These are phyloP conservation scores for Rhodamnia argentea DNA, from an alignment of 345 rosid species.

Conservation along the genomic window DNA sequence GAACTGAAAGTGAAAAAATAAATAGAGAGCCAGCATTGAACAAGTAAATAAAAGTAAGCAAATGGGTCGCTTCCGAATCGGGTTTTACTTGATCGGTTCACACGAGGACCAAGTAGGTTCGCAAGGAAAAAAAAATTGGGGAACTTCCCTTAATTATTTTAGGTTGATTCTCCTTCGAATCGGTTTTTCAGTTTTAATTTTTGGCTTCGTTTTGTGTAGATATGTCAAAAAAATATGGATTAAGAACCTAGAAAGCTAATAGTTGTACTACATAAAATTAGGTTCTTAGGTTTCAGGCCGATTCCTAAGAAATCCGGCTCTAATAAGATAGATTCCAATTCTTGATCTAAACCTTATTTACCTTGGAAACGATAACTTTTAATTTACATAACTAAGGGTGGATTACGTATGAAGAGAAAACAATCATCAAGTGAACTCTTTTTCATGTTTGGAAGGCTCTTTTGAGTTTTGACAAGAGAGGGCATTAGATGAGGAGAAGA, in stretches of 20 bases:
- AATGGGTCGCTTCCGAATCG: neutral
- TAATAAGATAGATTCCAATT: neutral
- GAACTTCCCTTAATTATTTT: neutral
- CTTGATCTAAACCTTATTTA: neutral
- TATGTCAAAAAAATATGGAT: neutral
- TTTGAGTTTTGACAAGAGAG: neutral
- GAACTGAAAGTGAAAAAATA: neutral
- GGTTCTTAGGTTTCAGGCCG: neutral
- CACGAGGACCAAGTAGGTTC: neutral
- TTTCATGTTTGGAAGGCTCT: neutral
- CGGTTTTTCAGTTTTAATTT: neutral
- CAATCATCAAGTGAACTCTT: neutral
- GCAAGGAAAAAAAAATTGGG: neutral
- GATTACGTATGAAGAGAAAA: neutral
- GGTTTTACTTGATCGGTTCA: accelerated
- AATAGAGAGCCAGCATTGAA: neutral
- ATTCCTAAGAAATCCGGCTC: neutral
- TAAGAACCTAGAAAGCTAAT: neutral
- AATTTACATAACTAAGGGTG: neutral
- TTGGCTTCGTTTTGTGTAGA: neutral
- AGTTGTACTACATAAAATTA: neutral
- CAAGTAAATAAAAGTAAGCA: neutral
- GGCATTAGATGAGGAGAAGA: neutral
- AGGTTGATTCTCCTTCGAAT: neutral
- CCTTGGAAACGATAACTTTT: neutral